These are phyloP conservation scores for Ceraceosorus bombacis DNA, from an alignment of 1,284 basidiomycete genomes.

Conservation along the genomic window DNA sequence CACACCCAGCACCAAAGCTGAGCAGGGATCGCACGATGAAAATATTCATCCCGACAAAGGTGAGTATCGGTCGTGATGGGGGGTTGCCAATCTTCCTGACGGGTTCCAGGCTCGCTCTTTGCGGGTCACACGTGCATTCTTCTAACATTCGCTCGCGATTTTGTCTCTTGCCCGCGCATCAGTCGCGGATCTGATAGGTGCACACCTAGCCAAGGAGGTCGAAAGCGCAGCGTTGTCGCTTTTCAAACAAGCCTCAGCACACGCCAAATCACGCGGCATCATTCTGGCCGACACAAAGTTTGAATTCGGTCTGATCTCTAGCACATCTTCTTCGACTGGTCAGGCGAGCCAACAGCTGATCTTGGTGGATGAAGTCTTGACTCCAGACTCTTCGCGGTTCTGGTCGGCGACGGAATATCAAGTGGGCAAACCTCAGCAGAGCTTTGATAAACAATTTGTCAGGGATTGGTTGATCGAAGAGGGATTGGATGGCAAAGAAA, in stretches of 20 bases:
- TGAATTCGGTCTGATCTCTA: constrained; percentile 64
- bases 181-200: constrained; percentile 33
- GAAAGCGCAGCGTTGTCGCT: constrained; percentile 60
- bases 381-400: constrained; percentile 94
- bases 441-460: constrained; percentile 95
- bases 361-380: constrained; percentile 89
- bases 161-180: constrained; percentile 5
- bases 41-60: constrained; percentile 91
- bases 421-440: constrained; percentile 69
- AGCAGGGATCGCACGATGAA: constrained; percentile 88
- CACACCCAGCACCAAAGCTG: constrained; percentile 95
- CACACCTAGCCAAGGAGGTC: constrained; percentile 59
- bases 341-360: constrained; percentile 55
- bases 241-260: constrained; percentile 68
- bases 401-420: constrained; percentile 75
- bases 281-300: constrained; percentile 95
- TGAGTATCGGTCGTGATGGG: constrained; percentile 37
- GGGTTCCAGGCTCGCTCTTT: neutral
- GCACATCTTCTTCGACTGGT: neutral
- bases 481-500: constrained; percentile 34
- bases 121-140: constrained; percentile 4
- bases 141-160: neutral
- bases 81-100: neutral
- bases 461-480: constrained; percentile 64
- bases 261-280: constrained; percentile 70